Conservation (phyloP, 805 yeast genomes). For the Hanseniaspora thailandica region DNA sequence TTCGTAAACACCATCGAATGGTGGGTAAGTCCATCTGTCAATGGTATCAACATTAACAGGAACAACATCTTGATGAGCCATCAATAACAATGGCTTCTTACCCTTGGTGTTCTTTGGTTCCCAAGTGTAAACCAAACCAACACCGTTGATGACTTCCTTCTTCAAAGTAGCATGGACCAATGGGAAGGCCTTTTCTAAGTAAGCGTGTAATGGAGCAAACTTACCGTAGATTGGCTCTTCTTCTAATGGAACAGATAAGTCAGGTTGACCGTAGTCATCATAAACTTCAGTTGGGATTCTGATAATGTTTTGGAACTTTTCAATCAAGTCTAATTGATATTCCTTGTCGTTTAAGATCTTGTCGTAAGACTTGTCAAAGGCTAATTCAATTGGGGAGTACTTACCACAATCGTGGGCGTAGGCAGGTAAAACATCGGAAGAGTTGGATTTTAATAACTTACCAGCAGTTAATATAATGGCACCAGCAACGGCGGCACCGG, state of each 20-base stretch:
- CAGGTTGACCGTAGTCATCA: conserved; percentile 33
- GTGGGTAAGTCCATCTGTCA: conserved; percentile 51
- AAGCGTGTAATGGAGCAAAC: conserved; percentile 40
- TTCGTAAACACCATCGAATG: conserved; percentile 53
- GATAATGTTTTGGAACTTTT: conserved; percentile 42
- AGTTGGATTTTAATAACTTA: not conserved
- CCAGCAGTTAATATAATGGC: conserved; percentile 8
- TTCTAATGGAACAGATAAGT: conserved; percentile 14
- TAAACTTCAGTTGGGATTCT: conserved; percentile 47
- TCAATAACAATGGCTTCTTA: conserved; percentile 53
- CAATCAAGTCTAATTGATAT: conserved; percentile 11
- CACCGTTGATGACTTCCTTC: conserved; percentile 46
- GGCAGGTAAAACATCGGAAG: conserved; percentile 2
- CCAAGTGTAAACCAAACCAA: conserved; percentile 55
- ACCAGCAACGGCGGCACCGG: conserved; percentile 8
- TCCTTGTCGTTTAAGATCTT: conserved; percentile 13
- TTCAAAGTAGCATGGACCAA: conserved; percentile 36
- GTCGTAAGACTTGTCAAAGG: conserved; percentile 7
- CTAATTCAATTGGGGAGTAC: conserved; percentile 9
- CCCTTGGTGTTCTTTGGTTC: conserved; percentile 36
- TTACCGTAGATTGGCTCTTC: conserved; percentile 16
- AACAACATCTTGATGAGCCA: conserved; percentile 75
- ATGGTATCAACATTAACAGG: conserved; percentile 54
- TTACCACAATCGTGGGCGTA: conserved; percentile 14
- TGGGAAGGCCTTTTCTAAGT: conserved; percentile 46